Base-by-base conservation (phyloP, 331 rosid species). In the Malus hybrid region DNA sequence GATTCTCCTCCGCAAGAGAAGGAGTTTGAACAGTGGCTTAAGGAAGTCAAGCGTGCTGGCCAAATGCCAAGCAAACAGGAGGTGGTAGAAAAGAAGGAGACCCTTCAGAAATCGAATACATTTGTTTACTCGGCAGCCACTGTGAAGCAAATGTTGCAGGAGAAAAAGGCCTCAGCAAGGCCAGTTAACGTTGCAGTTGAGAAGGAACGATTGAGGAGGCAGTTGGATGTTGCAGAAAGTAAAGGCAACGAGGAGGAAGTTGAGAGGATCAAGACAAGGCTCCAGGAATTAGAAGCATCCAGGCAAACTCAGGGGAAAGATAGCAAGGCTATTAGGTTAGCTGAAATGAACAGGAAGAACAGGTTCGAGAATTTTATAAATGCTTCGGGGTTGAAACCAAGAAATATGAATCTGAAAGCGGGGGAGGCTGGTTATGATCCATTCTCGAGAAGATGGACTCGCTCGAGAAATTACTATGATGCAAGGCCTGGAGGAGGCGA, bases 271-370 rank as follows among this genome's bases (percentile, higher is more conserved):
- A 69, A n/a, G 48, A 30, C 46, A 63, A 88, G 78, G 86, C 42
- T 88, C 18, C 76, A 32, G 2, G 89, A 88, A 34, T 66, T 90
- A 79, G 93, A 90, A 56, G 89, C 84, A 19, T 32, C 61, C 10
- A 82, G 88, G 44, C 74, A 79, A 58, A 74, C 78, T 10, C 56
- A 74, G 29, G 81, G 82, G 32, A 86, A 26, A n/a, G 84, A 90
- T 72, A 39, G 77, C 28, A 90, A 81, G 78, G 93, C 93, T 60
- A 33, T 71, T 6, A 86, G 84, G 73, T 77, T 90, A 60, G 73
- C 87, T 13, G 96, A 90, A 83, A 86, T 90, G 96, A 90, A 90
- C 85, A 88, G 74, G 70, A 90, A 80, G 79, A 90, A 90, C 79
- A 83, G 57, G 75, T 75, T 85, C 56, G 96, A 86, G 74, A 90